phyloP scores from a whole-genome alignment of 225 moss, liverwort and hornwort species.

The Rhytidiadelphus loreus region DNA sequence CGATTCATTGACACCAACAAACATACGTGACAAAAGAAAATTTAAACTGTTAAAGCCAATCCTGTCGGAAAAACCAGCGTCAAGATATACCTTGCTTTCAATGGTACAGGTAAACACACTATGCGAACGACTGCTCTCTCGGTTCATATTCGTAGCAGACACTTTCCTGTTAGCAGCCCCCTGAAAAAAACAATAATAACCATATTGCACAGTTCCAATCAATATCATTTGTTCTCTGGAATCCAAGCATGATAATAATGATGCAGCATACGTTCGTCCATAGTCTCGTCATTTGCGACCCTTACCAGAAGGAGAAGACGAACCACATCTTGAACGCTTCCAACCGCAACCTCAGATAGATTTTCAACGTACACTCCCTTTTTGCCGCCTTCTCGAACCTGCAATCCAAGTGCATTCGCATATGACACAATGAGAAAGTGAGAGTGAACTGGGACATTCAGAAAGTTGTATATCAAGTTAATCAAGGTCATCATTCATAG shows the following conservation, averaged over 20 bases:
- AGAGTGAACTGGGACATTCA: neutral
- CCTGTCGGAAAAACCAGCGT: neutral
- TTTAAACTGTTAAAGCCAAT: neutral
- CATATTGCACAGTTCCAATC: neutral
- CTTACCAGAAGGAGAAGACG: conserved; percentile 46
- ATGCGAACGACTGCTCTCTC: conserved; percentile 64
- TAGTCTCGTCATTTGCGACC: neutral
- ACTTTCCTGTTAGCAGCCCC: conserved; percentile 62
- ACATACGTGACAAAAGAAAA: neutral
- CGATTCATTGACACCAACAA: neutral
- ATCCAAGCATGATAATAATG: neutral
- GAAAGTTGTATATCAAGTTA: neutral
- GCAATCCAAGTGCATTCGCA: neutral
- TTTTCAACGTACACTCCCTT: conserved; percentile 60
- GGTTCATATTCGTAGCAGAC: conserved; percentile 57
- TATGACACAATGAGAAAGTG: neutral
- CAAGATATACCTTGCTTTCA: conserved; percentile 46
- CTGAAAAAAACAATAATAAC: neutral
- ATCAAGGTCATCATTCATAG: neutral
- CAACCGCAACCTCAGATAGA: conserved; percentile 36
- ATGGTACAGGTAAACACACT: conserved; percentile 56
- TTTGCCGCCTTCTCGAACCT: conserved; percentile 53
- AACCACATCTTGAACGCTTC: conserved; percentile 52
- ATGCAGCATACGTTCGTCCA: neutral
- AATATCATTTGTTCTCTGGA: neutral